phyloP scores from a whole-genome alignment of 2,329 filamentous ascomycete genomes.

The Pyrenochaeta sp. region DNA sequence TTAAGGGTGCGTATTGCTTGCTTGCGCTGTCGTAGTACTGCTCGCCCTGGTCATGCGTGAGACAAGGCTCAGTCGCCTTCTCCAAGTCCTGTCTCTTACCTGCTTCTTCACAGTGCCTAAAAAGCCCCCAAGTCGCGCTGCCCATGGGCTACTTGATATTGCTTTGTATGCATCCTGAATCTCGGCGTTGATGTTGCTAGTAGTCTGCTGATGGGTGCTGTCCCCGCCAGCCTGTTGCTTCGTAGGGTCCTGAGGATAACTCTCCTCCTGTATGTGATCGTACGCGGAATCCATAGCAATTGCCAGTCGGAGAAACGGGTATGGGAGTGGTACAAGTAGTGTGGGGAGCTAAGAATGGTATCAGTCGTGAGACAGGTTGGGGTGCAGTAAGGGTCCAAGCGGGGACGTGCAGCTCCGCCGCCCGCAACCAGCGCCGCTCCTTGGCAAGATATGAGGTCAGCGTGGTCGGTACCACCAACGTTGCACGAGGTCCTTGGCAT shows the following conservation, averaged over 20 bases:
- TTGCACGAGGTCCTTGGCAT: constrained; percentile 4
- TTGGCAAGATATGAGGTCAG: constrained; percentile 19
- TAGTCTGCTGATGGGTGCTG: constrained; percentile 41
- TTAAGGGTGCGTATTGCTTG: constrained; percentile 81
- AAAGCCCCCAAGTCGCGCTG: constrained; percentile 84
- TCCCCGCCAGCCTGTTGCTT: constrained; percentile 60
- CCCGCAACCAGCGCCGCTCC: constrained; percentile 20
- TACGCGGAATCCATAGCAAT: constrained; percentile 89
- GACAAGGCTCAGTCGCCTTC: constrained; percentile 6
- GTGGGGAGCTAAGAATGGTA: constrained; percentile 16
- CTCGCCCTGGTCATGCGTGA: constrained; percentile 67
- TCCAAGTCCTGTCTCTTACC: constrained; percentile 57
- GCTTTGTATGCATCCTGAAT: constrained; percentile 96
- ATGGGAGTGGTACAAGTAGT: constrained; percentile 8
- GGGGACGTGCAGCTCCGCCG: constrained; percentile 21
- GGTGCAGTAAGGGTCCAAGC: constrained; percentile 18
- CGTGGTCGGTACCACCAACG: constrained; percentile 3
- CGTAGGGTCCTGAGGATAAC: constrained; percentile 60
- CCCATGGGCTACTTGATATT: constrained; percentile 91
- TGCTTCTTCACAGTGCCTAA: constrained; percentile 94
- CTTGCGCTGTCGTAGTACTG: constrained; percentile 84
- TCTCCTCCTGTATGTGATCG: constrained; percentile 92
- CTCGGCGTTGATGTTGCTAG: constrained; percentile 77
- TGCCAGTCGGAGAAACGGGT: neutral
- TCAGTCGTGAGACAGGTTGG: constrained; percentile 10